Evolutionary conservation across 176 grass and related monocot genomes (phyloP).

Genomic region (Phragmites australis): DNA sequence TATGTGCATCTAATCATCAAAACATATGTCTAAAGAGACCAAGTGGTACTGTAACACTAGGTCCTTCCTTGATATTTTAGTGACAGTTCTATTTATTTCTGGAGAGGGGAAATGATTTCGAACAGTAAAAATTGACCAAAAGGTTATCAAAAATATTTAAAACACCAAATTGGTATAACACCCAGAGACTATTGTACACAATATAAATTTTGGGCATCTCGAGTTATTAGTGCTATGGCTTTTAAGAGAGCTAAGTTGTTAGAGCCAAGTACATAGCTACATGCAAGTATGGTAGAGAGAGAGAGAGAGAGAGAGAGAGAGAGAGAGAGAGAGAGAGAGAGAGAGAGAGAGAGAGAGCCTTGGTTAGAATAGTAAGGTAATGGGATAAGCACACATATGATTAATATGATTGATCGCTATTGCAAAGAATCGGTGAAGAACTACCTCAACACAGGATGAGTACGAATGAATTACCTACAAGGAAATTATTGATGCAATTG

Average conservation of each 20-base stretch:
- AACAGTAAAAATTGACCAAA: background rate
- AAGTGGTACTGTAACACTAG: background rate
- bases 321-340: too few species aligned
- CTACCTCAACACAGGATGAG: conserved; percentile 74
- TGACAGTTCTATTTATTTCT: conserved; percentile 1
- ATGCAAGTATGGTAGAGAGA: conserved; percentile 2
- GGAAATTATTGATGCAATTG: conserved; percentile 64
- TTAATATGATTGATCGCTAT: conserved; percentile 1
- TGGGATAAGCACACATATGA: background rate
- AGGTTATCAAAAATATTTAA: background rate
- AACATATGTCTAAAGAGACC: background rate
- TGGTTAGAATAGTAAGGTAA: background rate
- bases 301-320: too few species aligned
- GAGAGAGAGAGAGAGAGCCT: background rate
- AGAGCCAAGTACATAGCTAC: background rate
- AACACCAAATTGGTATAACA: background rate
- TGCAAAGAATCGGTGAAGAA: conserved; percentile 66
- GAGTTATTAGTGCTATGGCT: background rate
- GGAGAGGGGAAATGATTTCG: background rate
- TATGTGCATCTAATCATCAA: background rate
- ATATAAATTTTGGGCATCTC: background rate
- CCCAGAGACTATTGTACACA: background rate
- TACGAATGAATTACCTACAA: conserved; percentile 81
- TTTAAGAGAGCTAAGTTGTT: conserved; percentile 18
- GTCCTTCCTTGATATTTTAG: background rate